Base-by-base conservation (phyloP, 2,329 filamentous ascomycete species). In the Camillea tinctor region DNA sequence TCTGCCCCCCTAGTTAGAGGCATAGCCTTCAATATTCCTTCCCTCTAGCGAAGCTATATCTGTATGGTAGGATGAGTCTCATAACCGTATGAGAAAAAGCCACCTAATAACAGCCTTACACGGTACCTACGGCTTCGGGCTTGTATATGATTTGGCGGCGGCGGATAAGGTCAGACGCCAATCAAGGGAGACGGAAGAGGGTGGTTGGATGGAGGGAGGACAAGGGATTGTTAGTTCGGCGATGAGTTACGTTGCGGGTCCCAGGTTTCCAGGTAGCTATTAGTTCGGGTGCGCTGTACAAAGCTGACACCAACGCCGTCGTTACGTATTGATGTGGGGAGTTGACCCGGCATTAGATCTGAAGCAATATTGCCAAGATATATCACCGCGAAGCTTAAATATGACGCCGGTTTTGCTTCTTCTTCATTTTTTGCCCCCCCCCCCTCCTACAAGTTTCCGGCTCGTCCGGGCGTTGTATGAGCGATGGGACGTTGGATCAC, bases 391-490 rank as follows among this genome's bases (percentile, higher is more conserved):
- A 52, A 55, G 51, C 52, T 52, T 55, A 54, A 57, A 59, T 57
- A 24, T 23, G 23, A 19, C 26, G 30, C 24, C 7, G 15, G 23
- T 20, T 30, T 30, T 30, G 26, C 26, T 1, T 30, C 26, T 40
- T 48, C n/a, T n/a, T n/a, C n/a, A n/a, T 24, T 22, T 52, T 74
- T 77, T 62, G n/a, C n/a, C n/a, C n/a, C n/a, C n/a, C n/a, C n/a
- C n/a, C n/a, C n/a, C n/a, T n/a, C n/a, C n/a, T n/a, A 78, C 72
- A 78, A 66, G 61, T 70, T 79, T 48, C 74, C 71, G 60, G 71
- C 74, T 67, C 69, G 73, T 17, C 69, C 64, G 9, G 85, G 85
- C 19, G 85, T 85, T 75, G 84, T 79, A 52, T 85, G 79, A 60
- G 88, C 87, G 0, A 80, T 82, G 65, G 81, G 69, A 5, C 63